Evolutionary conservation across 2,329 filamentous ascomycete species (phyloP).

Genomic region (Cytospora piceae): DNA sequence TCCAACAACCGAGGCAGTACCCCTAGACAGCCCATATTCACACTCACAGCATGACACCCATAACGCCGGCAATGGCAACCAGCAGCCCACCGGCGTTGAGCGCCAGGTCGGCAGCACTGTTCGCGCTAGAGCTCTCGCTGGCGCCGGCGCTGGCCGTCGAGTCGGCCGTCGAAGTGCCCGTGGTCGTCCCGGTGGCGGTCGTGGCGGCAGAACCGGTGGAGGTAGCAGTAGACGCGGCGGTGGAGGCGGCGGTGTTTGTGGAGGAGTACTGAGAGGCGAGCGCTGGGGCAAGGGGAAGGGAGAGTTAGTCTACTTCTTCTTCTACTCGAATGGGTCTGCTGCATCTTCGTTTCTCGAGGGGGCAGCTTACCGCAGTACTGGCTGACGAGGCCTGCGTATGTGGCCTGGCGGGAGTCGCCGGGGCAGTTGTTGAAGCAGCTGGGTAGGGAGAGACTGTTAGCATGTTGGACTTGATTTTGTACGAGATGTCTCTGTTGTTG

Average conservation of each 20-base stretch:
- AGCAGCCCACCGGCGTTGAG: slow-evolving; percentile 39
- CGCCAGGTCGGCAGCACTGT: slow-evolving; percentile 23
- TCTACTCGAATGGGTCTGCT: background rate
- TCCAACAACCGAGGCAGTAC: background rate
- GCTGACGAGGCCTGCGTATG: slow-evolving; percentile 51
- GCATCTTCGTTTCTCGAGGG: background rate
- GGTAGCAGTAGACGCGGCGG: slow-evolving; percentile 31
- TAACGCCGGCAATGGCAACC: slow-evolving; percentile 39
- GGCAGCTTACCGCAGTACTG: slow-evolving; percentile 40
- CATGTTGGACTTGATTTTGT: background rate
- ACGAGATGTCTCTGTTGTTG: background rate
- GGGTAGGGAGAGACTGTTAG: background rate
- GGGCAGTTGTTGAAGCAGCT: slow-evolving; percentile 64
- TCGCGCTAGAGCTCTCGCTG: slow-evolving; percentile 22
- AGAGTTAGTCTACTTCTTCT: background rate
- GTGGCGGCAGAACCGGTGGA: slow-evolving; percentile 33
- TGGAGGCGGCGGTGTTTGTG: slow-evolving; percentile 33
- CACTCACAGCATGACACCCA: slow-evolving; percentile 39
- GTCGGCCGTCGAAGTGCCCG: slow-evolving; percentile 24
- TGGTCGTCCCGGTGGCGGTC: slow-evolving; percentile 24
- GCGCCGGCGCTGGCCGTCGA: slow-evolving; percentile 10
- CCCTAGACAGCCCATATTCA: background rate
- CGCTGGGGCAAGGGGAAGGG: slow-evolving; percentile 30
- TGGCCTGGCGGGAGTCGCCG: slow-evolving; percentile 45
- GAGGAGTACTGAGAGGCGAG: slow-evolving; percentile 47